phyloP scores from a whole-genome alignment of 768 basidiomycete genomes.

The Russula sp. region DNA sequence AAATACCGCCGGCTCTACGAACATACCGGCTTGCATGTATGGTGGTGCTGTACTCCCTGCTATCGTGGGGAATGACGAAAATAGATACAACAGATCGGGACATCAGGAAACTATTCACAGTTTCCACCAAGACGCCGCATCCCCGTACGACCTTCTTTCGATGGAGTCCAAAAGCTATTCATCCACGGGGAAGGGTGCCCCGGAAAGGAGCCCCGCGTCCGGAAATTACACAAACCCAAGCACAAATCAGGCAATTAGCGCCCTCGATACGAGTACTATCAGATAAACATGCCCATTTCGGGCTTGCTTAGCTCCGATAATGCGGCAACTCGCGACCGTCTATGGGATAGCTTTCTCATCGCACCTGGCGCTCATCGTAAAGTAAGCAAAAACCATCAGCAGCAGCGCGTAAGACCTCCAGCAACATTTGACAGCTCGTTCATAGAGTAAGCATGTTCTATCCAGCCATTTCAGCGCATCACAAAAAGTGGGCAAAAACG shows the following conservation, averaged over 20 bases:
- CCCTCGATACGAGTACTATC: background rate
- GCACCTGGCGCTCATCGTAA: background rate
- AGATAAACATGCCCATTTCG: constrained; percentile 2
- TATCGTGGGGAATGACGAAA: background rate
- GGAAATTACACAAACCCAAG: constrained; percentile 10
- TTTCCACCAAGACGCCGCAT: constrained; percentile 8
- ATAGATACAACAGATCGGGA: background rate
- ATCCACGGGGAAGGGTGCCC: background rate
- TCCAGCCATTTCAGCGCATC: background rate
- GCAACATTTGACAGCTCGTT: background rate
- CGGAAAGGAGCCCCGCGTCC: background rate
- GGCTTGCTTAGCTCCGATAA: constrained; percentile 8
- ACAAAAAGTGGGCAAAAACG: background rate
- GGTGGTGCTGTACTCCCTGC: no score
- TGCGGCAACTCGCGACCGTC: constrained; percentile 3
- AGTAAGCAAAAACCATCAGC: background rate
- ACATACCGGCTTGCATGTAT: background rate
- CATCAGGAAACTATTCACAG: background rate
- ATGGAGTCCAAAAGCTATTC: background rate
- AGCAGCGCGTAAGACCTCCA: background rate
- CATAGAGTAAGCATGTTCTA: background rate
- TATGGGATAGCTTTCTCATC: background rate
- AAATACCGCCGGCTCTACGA: background rate
- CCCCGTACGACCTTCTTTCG: background rate
- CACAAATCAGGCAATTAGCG: constrained; percentile 2